Base-by-base conservation (phyloP, 2,329 filamentous ascomycete species). In the Microcyclospora pomicola region DNA sequence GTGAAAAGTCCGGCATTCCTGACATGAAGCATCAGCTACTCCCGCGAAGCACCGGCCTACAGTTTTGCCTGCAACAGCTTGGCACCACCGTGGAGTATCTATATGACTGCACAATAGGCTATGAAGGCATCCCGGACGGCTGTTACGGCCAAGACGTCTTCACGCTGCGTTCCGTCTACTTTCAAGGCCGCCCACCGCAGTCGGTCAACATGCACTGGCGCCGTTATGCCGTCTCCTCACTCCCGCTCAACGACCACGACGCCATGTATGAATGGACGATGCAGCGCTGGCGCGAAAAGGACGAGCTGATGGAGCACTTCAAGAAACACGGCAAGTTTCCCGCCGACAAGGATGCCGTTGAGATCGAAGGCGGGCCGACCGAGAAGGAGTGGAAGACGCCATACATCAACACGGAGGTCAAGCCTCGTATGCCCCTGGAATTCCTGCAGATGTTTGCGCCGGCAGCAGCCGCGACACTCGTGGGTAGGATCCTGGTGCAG, bases 151-250 rank as follows among this genome's bases (percentile, higher is more conserved):
- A 95, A 56, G 77, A 92, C 35, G 77, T 83, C 52, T 96, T 92
- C 61, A 86, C 82, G 1, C 70, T 98, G 5, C 73, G 75, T 1
- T 83, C 82, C 40, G 91, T 84, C 19, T 96, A 92, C 59, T 79
- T 95, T 48, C 74, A 91, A 58, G 88, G 91, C 32, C 80, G 83
- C 0, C 79, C 86, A 0, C 91, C 91, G 5, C 93, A 86, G 58
- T 93, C 84, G 2, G 86, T 96, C 51, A 95, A 95, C 61, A 85
- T 96, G 66, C 80, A 95, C 64, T 98, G 88, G 87, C 77, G 91
- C 37, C 78, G 87, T 14, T 96, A 93, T 61, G 70, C 72, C 15
- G 55, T 94, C 14, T 71, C 71, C 12, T 78, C 85, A 34, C 88
- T 98, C 16, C 91, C 91, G 0, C 67, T 93, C 4, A 71, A 83